These are phyloP conservation scores for Mucor velutinosus DNA, from an alignment of 371 early-diverging fungal genomes.

Conservation along the genomic window DNA sequence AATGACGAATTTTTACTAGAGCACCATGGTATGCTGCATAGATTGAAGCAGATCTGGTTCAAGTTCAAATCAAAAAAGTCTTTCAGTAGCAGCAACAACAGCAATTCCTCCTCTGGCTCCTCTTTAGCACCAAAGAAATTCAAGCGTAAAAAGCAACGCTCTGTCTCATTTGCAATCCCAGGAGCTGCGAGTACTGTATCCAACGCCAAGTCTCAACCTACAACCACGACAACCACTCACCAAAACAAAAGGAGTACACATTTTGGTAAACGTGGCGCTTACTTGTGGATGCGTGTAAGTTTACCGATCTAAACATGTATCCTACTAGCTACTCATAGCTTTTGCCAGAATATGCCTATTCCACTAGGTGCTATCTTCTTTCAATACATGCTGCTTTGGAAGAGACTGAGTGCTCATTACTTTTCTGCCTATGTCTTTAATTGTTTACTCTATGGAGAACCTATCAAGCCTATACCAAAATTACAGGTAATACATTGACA, in stretches of 20 bases:
- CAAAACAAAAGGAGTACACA: neutral
- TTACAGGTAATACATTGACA: slow-evolving; percentile 42
- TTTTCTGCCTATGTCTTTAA: slow-evolving; percentile 59
- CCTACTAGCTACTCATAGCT: neutral
- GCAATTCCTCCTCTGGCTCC: neutral
- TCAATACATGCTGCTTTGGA: slow-evolving; percentile 66
- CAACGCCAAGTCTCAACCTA: neutral
- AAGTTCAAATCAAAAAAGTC: neutral
- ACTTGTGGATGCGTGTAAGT: slow-evolving; percentile 42
- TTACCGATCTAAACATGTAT: neutral
- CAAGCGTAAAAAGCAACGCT: slow-evolving; percentile 1
- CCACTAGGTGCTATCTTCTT: slow-evolving; percentile 63
- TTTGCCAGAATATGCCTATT: slow-evolving; percentile 55
- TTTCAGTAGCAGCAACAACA: neutral
- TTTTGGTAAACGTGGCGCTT: slow-evolving; percentile 16
- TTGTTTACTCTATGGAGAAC: slow-evolving; percentile 62
- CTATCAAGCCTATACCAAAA: slow-evolving; percentile 62
- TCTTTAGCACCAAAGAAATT: neutral
- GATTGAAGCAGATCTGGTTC: slow-evolving; percentile 7
- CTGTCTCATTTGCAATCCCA: slow-evolving; percentile 6
- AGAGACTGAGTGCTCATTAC: slow-evolving; percentile 60
- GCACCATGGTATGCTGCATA: slow-evolving; percentile 25
- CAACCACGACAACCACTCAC: neutral
- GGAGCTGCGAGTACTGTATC: neutral
- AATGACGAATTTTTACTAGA: slow-evolving; percentile 35